Evolutionary conservation across 441 rosid genomes (phyloP).

Genomic region (Euphorbia celastroides): DNA sequence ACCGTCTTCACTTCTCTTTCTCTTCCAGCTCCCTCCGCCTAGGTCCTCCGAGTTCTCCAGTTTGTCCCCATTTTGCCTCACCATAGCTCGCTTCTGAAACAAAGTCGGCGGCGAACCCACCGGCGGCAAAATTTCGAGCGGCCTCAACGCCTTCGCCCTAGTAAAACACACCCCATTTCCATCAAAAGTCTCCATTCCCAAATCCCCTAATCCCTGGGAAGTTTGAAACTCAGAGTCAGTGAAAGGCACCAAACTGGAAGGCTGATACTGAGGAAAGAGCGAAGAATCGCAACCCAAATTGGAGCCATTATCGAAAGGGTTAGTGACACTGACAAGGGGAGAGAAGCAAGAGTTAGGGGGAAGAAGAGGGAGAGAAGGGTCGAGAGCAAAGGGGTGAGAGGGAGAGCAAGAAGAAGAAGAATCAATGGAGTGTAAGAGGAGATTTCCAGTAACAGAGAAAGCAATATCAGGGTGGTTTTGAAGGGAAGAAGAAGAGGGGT

Average conservation of each 20-base stretch:
- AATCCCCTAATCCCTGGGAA: slow-evolving; percentile 34
- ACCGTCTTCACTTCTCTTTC: slow-evolving; percentile 25
- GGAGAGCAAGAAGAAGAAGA: slow-evolving; percentile 67
- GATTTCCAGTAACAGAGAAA: slow-evolving; percentile 31
- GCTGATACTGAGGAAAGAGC: slow-evolving; percentile 40
- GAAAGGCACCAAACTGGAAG: slow-evolving; percentile 40
- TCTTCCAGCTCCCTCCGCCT: slow-evolving; percentile 22
- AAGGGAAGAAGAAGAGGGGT: slow-evolving; percentile 37
- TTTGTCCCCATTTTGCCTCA: slow-evolving; percentile 37
- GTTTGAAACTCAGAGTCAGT: slow-evolving; percentile 30
- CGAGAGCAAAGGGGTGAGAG: slow-evolving; percentile 41
- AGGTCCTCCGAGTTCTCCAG: slow-evolving; percentile 24
- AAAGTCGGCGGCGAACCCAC: slow-evolving; percentile 44
- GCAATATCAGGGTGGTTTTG: slow-evolving; percentile 38
- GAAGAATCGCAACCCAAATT: slow-evolving; percentile 51
- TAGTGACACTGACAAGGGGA: slow-evolving; percentile 45
- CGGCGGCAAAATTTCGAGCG: slow-evolving; percentile 42
- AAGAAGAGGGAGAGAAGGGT: slow-evolving; percentile 45
- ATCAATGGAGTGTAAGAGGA: slow-evolving; percentile 48
- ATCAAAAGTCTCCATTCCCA: slow-evolving; percentile 41
- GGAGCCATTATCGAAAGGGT: slow-evolving; percentile 55
- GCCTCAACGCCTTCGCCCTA: slow-evolving; percentile 40
- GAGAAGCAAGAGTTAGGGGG: slow-evolving; percentile 43
- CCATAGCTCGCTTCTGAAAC: slow-evolving; percentile 50
- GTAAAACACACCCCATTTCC: slow-evolving; percentile 25